A percentile compares a stretch with the other conserved stretches of the same genome.
phyloP scores from a whole-genome alignment of 306 rosid genomes.

The Fragaria vesca region DNA sequence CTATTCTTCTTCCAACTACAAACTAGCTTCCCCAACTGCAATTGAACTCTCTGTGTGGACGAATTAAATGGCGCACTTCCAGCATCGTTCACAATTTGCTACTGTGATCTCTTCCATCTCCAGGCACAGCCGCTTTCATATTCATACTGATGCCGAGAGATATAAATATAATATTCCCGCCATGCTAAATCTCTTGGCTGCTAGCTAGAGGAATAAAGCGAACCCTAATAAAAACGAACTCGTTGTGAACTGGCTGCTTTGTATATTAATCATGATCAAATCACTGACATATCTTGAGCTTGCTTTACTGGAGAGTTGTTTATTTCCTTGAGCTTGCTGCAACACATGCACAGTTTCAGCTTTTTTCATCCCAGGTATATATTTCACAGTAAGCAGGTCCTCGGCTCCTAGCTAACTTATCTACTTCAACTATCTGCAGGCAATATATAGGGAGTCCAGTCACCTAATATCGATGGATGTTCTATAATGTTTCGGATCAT shows the following conservation, averaged over 20 bases:
- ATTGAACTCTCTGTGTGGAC: conserved; percentile 14
- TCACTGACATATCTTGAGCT: conserved; percentile 6
- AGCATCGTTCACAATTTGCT: conserved; percentile 9
- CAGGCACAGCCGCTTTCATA: background rate
- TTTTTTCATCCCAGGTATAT: conserved; percentile 3
- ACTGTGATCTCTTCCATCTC: background rate
- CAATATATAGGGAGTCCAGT: too few species aligned
- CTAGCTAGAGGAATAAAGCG: background rate
- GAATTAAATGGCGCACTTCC: conserved; percentile 13
- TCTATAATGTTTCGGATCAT: background rate
- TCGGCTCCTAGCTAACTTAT: background rate
- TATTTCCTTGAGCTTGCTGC: conserved; percentile 2
- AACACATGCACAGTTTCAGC: conserved; percentile 7
- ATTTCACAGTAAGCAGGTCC: background rate
- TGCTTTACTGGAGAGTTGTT: background rate
- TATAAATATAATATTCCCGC: too few species aligned
- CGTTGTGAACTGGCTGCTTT: background rate
- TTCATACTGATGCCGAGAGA: background rate
- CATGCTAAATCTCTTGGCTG: background rate
- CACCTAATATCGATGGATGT: background rate
- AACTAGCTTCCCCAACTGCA: conserved; percentile 8
- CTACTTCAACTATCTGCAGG: background rate
- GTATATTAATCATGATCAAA: background rate
- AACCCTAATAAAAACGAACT: background rate
- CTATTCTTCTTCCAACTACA: conserved; percentile 12